phyloP scores from a whole-genome alignment of 306 rosid species.

The Luffa aegyptiaca region DNA sequence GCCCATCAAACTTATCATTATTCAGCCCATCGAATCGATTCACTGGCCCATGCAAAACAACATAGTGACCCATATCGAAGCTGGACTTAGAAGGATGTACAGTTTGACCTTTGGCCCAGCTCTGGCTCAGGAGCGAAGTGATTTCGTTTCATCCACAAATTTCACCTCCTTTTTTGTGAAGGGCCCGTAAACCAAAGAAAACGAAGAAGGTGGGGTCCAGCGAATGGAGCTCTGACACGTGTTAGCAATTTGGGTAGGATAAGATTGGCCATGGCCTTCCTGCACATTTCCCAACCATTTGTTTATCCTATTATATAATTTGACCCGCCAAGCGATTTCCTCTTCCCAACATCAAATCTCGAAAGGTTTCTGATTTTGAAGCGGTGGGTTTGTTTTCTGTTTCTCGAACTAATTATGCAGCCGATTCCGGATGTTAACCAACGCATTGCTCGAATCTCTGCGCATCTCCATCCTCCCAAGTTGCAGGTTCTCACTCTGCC shows the following conservation, averaged over 20 bases:
- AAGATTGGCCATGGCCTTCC: neutral
- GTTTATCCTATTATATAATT: neutral
- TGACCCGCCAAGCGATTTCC: neutral
- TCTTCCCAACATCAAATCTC: neutral
- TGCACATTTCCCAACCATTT: slow-evolving; percentile 1
- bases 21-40: neutral
- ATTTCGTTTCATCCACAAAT: neutral
- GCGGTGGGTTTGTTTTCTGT: neutral
- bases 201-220: neutral
- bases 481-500: slow-evolving; percentile 27
- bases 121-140: neutral
- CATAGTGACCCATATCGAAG: neutral
- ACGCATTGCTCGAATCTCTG: slow-evolving; percentile 56
- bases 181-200: neutral
- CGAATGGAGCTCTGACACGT: neutral
- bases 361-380: neutral
- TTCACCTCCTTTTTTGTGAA: neutral
- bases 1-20: neutral
- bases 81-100: neutral
- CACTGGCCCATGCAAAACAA: neutral
- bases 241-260: neutral
- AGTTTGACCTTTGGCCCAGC: neutral
- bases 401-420: neutral
- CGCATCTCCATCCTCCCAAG: slow-evolving; percentile 48
- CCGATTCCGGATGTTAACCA: slow-evolving; percentile 27